phyloP scores from a whole-genome alignment of 1,284 basidiomycete species.

The Apiotrichum akiyoshidainum region DNA sequence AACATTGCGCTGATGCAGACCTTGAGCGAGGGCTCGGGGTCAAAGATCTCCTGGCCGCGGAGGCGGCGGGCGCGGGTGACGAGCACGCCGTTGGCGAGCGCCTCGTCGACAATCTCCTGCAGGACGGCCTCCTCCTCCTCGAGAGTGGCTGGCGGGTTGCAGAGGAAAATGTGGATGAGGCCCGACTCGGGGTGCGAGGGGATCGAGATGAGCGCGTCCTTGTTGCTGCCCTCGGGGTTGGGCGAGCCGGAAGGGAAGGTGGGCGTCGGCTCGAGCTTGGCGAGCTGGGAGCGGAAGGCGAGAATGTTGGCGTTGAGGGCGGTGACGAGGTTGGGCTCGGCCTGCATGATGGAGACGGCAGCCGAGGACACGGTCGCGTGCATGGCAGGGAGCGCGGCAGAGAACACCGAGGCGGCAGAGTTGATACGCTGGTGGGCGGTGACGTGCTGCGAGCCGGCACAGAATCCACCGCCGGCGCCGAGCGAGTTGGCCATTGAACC shows the following conservation, averaged over 20 bases:
- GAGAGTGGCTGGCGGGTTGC: slow-evolving; percentile 53
- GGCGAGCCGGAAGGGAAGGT: slow-evolving; percentile 5
- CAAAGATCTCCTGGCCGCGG: slow-evolving; percentile 74
- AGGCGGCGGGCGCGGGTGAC: slow-evolving; percentile 77
- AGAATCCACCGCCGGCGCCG: slow-evolving; percentile 87
- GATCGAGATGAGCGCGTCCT: slow-evolving; percentile 68
- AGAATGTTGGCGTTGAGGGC: slow-evolving; percentile 77
- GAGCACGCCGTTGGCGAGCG: slow-evolving; percentile 70
- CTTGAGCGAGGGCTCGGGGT: slow-evolving; percentile 79
- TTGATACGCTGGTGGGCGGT: slow-evolving; percentile 97
- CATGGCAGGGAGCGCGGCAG: slow-evolving; percentile 87
- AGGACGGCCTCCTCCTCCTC: slow-evolving; percentile 71
- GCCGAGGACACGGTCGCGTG: slow-evolving; percentile 83
- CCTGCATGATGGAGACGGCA: slow-evolving; percentile 72
- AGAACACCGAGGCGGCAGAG: slow-evolving; percentile 92
- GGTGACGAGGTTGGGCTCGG: slow-evolving; percentile 68
- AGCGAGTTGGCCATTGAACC: slow-evolving; percentile 86
- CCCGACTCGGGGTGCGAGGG: slow-evolving; percentile 81
- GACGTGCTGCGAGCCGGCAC: slow-evolving; percentile 79
- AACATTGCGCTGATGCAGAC: slow-evolving; percentile 75
- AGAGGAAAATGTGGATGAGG: slow-evolving; percentile 78
- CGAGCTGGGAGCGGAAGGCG: slow-evolving; percentile 70
- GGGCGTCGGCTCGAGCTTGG: slow-evolving; percentile 57
- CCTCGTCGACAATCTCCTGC: slow-evolving; percentile 86
- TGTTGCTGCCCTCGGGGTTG: slow-evolving; percentile 21